phyloP scores from a whole-genome alignment of 2,329 filamentous ascomycete species.

The Acephala macrosclerotiorum region DNA sequence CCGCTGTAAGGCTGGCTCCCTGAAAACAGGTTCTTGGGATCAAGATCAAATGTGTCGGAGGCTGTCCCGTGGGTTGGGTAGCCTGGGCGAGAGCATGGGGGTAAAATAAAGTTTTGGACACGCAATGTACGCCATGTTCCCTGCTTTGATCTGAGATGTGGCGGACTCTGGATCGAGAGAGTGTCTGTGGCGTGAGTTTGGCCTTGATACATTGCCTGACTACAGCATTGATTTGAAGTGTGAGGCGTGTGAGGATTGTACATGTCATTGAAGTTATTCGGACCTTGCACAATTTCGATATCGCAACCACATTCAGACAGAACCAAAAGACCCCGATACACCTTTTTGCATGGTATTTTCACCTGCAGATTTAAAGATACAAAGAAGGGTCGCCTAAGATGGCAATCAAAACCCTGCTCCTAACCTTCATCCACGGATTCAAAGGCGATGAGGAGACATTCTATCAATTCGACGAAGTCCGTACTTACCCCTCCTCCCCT shows the following conservation, averaged over 20 bases:
- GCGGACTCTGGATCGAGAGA: not conserved
- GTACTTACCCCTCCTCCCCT: conserved; percentile 7
- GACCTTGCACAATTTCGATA: not conserved
- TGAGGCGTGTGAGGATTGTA: not conserved
- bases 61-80: no score
- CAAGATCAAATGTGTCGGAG: no score
- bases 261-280: conserved; percentile 3
- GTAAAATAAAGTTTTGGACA: not conserved
- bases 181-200: not conserved
- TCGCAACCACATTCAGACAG: not conserved
- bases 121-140: not conserved
- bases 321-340: no score
- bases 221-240: not conserved
- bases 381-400: not conserved
- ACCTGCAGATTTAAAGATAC: not conserved
- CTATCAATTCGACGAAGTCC: conserved; percentile 64
- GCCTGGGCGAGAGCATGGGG: no score
- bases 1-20: not conserved
- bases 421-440: conserved; percentile 81
- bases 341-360: not conserved
- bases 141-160: not conserved
- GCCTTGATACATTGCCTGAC: not conserved
- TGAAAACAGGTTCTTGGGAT: not conserved
- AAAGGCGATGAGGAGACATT: conserved; percentile 76
- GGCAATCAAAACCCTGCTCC: conserved; percentile 65